Percentiles rank a stretch among this genome's conserved stretches.
phyloP scores from a whole-genome alignment of 306 rosid genomes.

The Quercus berberidifolia region DNA sequence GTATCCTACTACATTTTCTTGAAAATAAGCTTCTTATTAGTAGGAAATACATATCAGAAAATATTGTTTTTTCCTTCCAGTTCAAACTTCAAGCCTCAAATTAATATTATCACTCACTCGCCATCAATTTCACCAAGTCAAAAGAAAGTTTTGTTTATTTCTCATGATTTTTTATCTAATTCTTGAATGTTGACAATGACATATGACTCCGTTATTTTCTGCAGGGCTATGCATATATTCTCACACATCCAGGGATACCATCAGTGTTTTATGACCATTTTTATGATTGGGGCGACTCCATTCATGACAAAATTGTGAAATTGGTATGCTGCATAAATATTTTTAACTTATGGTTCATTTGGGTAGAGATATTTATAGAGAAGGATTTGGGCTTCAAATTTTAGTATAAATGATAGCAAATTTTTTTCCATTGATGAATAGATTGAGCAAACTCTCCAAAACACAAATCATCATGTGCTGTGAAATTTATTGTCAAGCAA shows the following conservation, averaged over 20 bases:
- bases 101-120: neutral
- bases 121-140: neutral
- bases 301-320: slow-evolving; percentile 70
- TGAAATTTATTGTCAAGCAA: too few relatives aligned
- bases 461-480: too few relatives aligned
- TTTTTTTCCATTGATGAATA: too few relatives aligned
- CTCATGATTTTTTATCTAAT: neutral
- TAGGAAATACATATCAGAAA: neutral
- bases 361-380: too few relatives aligned
- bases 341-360: neutral
- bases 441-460: too few relatives aligned
- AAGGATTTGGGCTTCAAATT: too few relatives aligned
- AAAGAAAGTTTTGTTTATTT: neutral
- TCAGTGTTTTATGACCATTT: slow-evolving; percentile 89
- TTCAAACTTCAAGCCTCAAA: neutral
- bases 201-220: neutral
- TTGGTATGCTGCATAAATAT: slow-evolving; percentile 43
- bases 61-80: neutral
- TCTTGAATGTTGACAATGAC: neutral
- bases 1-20: neutral
- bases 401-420: too few relatives aligned
- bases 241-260: slow-evolving; percentile 95
- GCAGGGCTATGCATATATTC: slow-evolving; percentile 88
- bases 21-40: neutral
- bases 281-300: slow-evolving; percentile 60